These are phyloP conservation scores for Aphanomyces stellatus DNA, from an alignment of 352 stramenopile species.

Conservation along the genomic window DNA sequence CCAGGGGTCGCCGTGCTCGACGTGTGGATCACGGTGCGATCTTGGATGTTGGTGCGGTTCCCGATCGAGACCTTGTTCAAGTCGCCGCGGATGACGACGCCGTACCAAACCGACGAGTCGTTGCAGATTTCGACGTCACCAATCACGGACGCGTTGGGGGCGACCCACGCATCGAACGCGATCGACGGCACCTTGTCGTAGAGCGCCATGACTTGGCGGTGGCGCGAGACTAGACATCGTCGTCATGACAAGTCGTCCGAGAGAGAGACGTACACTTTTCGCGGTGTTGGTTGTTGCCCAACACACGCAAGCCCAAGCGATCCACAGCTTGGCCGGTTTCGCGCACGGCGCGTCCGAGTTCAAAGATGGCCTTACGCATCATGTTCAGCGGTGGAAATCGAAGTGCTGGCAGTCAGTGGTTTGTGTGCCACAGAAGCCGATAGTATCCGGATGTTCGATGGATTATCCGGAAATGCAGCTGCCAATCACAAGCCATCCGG, in stretches of 20 bases:
- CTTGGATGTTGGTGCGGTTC: constrained; percentile 95
- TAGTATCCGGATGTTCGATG: constrained; percentile 5
- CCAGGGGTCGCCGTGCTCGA: constrained; percentile 69
- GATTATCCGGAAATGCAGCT: background rate
- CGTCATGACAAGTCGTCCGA: constrained; percentile 26
- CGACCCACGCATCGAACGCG: constrained; percentile 90
- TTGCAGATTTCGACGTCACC: constrained; percentile 93
- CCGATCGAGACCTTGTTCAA: constrained; percentile 90
- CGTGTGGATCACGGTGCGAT: constrained; percentile 93
- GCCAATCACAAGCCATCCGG: background rate
- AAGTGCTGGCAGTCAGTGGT: constrained; percentile 19
- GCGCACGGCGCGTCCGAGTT: constrained; percentile 87
- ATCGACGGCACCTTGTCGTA: constrained; percentile 88
- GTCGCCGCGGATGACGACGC: constrained; percentile 91
- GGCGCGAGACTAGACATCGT: constrained; percentile 75
- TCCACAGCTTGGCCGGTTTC: constrained; percentile 96
- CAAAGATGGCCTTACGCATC: constrained; percentile 85
- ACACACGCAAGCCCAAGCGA: constrained; percentile 85
- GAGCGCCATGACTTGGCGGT: constrained; percentile 89
- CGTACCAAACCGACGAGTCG: constrained; percentile 94
- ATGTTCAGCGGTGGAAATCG: constrained; percentile 33
- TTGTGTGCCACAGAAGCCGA: constrained; percentile 15
- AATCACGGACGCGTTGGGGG: constrained; percentile 94
- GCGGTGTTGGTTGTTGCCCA: constrained; percentile 81
- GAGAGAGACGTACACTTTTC: constrained; percentile 72